Base-by-base conservation (phyloP, 768 basidiomycete species). In the Termitomyces bulborhizus region DNA sequence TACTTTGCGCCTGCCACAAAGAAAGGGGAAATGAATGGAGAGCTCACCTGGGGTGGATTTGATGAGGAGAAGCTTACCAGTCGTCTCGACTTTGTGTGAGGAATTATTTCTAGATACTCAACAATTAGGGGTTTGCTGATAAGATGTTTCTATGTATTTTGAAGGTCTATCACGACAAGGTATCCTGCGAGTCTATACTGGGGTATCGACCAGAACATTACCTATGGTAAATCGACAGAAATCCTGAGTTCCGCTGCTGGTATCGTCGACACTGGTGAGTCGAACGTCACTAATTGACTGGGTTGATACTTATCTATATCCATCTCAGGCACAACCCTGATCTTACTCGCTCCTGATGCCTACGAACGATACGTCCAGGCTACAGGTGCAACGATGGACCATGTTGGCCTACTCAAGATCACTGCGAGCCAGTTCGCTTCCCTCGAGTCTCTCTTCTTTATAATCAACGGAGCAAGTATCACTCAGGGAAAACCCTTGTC, bases 161-260 rank as follows among this genome's bases (percentile, higher is more conserved):
- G 32, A 57, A 80, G 78, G 13, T 71, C 79, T 29, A 46, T 82
- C 42, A 84, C 82, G 3, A 57, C 56, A 29, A 78, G 75, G 4
- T 65, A 53, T 24, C 82, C 83, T 34, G 71, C 80, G 27, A 68
- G 58, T 51, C 56, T 66, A 18, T 83, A 73, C 71, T 84, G 83
- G 84, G 84, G 84, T 32, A 79, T 85, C 57, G 69, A 82, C 65
- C 75, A 84, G 68, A 71, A 71, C 55, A 71, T 84, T 56, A 71
- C 69, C 13, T 83, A 81, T 57, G 79, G 81, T 4, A 21, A 65
- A n/a, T 62, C 68, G 7, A 76, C 69, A 4, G 67, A 66, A 16
- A 79, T 84, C 44, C 66, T 84, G 44, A 18, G 66, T 6, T 66
- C 52, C 45, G 76, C 75, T 40, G 77, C 79, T 41, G 84, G 83